Percentiles rank a stretch among this genome's conserved stretches.
These are phyloP conservation scores for Gentiana macrophylla DNA, from an alignment of 257 asterid genomes.

Conservation along the genomic window DNA sequence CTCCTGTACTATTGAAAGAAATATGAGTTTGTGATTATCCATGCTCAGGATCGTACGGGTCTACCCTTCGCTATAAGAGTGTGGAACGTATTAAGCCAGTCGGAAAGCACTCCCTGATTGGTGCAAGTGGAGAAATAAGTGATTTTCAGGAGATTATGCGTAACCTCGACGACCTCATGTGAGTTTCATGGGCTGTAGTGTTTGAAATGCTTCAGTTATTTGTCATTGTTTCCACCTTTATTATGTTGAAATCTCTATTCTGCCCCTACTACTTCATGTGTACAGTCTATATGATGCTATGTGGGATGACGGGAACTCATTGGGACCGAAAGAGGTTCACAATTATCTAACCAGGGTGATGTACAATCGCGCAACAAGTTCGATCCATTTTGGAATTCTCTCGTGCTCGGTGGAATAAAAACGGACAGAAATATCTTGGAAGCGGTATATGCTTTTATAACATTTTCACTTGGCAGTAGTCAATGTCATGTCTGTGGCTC, in stretches of 20 bases:
- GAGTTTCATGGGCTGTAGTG: conserved; percentile 14
- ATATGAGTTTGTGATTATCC: neutral
- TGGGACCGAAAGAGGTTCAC: conserved; percentile 96
- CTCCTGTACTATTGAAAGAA: no score
- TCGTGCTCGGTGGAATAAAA: conserved; percentile 90
- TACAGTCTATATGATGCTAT: conserved; percentile 75
- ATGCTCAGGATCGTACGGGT: conserved; percentile 78
- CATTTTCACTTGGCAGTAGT: no score
- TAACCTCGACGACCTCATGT: conserved; percentile 83
- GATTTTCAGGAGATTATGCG: conserved; percentile 92
- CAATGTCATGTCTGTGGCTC: no score
- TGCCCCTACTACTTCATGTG: conserved; percentile 10
- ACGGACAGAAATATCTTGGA: conserved; percentile 92
- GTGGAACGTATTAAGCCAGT: conserved; percentile 85
- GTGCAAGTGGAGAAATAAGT: conserved; percentile 97
- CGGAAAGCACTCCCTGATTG: conserved; percentile 90
- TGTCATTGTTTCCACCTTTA: neutral
- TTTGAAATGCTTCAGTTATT: no score
- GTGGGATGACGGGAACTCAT: conserved; percentile 98
- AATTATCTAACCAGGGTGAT: conserved; percentile 72
- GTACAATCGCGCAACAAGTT: conserved; percentile 99
- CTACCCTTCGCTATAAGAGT: conserved; percentile 89
- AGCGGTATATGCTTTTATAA: conserved; percentile 35
- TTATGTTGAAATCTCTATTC: neutral
- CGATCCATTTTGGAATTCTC: conserved; percentile 89